phyloP scores from a whole-genome alignment of 768 basidiomycete species.

The Rhodotorula diobovata region DNA sequence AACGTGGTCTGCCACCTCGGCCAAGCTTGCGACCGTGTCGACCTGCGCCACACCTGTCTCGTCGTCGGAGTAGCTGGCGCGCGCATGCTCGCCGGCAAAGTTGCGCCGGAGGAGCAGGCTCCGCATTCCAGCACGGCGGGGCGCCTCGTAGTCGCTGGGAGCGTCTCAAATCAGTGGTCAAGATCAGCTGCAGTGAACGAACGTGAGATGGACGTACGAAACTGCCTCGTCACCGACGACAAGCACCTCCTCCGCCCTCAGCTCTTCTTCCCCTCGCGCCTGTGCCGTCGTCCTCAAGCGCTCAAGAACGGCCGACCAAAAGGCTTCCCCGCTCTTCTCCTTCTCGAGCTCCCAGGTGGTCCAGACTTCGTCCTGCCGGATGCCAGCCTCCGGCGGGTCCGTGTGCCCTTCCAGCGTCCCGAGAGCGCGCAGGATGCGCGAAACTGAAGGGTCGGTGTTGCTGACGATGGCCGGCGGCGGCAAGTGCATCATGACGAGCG shows the following conservation, averaged over 20 bases:
- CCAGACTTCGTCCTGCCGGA: conserved; percentile 11
- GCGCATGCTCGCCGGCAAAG: not conserved
- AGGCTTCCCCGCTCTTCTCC: conserved; percentile 16
- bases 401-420: not conserved
- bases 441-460: conserved; percentile 22
- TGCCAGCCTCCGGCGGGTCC: not conserved
- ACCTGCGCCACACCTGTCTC: not conserved
- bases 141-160: conserved; percentile 19
- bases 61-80: conserved; percentile 20
- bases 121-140: conserved; percentile 5
- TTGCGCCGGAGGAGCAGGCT: conserved; percentile 12
- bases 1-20: conserved; percentile 6
- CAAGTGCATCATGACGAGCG: not conserved
- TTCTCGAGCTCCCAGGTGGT: conserved; percentile 15
- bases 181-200: too few relatives aligned
- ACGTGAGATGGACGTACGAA: conserved; percentile 6
- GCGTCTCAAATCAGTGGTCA: too few relatives aligned
- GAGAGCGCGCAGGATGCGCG: conserved; percentile 15
- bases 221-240: conserved; percentile 29
- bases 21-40: not conserved
- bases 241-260: conserved; percentile 14
- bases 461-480: conserved; percentile 13
- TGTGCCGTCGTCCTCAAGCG: not conserved
- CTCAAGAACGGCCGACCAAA: conserved; percentile 23
- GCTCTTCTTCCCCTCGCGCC: not conserved